Conservation (phyloP, 352 stramenopile species). For the Globisporangium rhizosaccharum region DNA sequence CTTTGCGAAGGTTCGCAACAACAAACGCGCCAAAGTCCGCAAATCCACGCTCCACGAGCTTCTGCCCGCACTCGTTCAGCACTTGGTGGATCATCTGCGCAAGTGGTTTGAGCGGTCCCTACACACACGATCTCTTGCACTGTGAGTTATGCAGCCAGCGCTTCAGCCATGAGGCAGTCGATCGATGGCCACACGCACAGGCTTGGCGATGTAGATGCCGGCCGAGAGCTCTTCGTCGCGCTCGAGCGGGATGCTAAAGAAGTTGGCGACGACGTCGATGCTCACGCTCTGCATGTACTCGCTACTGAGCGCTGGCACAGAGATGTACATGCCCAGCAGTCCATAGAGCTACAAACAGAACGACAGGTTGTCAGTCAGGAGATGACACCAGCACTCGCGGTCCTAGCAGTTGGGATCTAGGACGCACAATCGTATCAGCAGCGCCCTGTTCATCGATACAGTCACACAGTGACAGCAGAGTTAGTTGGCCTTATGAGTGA, state of each 20-base stretch:
- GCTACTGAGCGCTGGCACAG: slow-evolving; percentile 51
- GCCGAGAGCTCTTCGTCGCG: slow-evolving; percentile 64
- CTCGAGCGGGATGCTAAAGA: slow-evolving; percentile 70
- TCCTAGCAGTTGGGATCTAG: background rate
- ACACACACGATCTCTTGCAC: background rate
- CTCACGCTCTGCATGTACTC: slow-evolving; percentile 54
- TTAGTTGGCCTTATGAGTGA: background rate
- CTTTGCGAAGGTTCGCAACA: slow-evolving; percentile 34
- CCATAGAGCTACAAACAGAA: slow-evolving; percentile 48
- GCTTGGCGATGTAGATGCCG: slow-evolving; percentile 80
- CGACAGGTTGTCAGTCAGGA: background rate
- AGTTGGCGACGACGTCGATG: slow-evolving; percentile 63
- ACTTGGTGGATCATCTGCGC: slow-evolving; percentile 56
- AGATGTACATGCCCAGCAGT: slow-evolving; percentile 86
- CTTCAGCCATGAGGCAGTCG: too few species aligned
- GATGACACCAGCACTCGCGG: background rate
- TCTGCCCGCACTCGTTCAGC: slow-evolving; percentile 53
- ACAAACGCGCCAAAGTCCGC: slow-evolving; percentile 75
- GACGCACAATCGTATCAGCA: slow-evolving; percentile 67
- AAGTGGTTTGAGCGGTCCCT: slow-evolving; percentile 66
- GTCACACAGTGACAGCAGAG: background rate
- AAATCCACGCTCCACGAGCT: slow-evolving; percentile 44
- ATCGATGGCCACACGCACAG: slow-evolving; percentile 20
- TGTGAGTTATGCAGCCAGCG: background rate
- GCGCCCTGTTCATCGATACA: slow-evolving; percentile 30